phyloP scores from a whole-genome alignment of 164 flowering plant species.

The Dillenia suffruticosa region DNA sequence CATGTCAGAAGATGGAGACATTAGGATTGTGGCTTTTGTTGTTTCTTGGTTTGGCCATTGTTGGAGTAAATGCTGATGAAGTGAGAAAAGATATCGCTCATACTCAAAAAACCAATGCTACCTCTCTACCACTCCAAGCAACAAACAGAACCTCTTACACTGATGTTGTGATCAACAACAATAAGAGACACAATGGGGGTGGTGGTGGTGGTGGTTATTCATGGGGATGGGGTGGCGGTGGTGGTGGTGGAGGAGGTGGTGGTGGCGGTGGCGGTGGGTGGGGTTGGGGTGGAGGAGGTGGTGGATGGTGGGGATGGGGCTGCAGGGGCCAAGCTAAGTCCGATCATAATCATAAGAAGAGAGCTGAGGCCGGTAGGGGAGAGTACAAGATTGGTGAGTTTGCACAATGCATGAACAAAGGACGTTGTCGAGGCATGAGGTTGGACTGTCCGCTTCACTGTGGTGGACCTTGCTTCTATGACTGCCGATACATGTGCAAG shows the following conservation, averaged over 20 bases:
- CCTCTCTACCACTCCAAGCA: background rate
- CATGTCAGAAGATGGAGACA: conserved; percentile 8
- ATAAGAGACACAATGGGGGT: background rate
- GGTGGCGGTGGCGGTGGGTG: conserved; percentile 24
- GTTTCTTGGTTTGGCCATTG: conserved; percentile 3
- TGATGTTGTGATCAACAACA: conserved; percentile 17
- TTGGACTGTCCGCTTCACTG: conserved; percentile 75
- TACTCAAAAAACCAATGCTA: conserved; percentile 1
- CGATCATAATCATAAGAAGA: conserved; percentile 11
- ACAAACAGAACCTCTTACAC: conserved; percentile 9
- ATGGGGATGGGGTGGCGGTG: conserved; percentile 16
- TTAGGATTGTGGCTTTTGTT: conserved; percentile 10
- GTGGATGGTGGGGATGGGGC: conserved; percentile 42
- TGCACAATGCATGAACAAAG: conserved; percentile 54
- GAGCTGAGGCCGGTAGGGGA: conserved; percentile 7
- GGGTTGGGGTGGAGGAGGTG: conserved; percentile 39
- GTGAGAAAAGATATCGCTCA: background rate
- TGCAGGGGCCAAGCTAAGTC: conserved; percentile 19
- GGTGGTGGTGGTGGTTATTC: conserved; percentile 20
- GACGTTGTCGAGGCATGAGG: conserved; percentile 57
- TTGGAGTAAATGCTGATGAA: conserved; percentile 12
- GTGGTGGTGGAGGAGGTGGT: conserved; percentile 24
- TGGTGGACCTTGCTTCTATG: conserved; percentile 63
- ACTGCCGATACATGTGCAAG: conserved; percentile 60
- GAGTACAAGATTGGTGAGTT: conserved; percentile 47